Percentiles rank a stretch among this genome's conserved stretches.
Evolutionary conservation across 352 stramenopile species (phyloP).

Genomic region (Phytophthora kernoviae): DNA sequence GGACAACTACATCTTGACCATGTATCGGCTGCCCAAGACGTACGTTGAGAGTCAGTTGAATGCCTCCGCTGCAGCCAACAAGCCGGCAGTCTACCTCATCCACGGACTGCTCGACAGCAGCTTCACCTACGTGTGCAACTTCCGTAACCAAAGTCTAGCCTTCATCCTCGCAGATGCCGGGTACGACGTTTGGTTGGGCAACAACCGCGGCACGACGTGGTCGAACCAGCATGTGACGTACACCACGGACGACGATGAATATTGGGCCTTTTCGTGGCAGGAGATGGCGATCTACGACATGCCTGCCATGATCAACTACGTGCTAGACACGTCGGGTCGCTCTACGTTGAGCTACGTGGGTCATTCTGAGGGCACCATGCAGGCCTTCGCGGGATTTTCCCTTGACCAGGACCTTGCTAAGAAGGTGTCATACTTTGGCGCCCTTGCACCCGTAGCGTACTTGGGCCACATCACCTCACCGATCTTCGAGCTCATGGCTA

Average conservation of each 20-base stretch:
- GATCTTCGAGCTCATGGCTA: conserved; percentile 46
- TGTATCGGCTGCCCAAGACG: conserved; percentile 66
- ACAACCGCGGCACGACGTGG: conserved; percentile 74
- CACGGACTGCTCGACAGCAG: conserved; percentile 67
- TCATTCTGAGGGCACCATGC: conserved; percentile 68
- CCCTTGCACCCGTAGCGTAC: conserved; percentile 56
- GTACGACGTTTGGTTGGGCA: conserved; percentile 75
- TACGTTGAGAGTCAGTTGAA: conserved; percentile 52
- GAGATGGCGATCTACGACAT: conserved; percentile 70
- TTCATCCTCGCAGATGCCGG: conserved; percentile 62
- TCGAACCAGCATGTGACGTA: conserved; percentile 60
- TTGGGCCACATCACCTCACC: conserved; percentile 46
- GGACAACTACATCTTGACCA: conserved; percentile 67
- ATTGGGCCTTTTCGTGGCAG: conserved; percentile 69
- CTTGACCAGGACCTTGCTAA: conserved; percentile 61
- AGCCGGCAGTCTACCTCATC: conserved; percentile 64
- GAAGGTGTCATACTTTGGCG: conserved; percentile 66
- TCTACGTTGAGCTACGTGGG: conserved; percentile 62
- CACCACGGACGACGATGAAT: conserved; percentile 43
- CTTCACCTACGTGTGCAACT: conserved; percentile 70
- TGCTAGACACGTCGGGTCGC: conserved; percentile 37
- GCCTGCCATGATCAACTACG: conserved; percentile 70
- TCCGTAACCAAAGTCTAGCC: conserved; percentile 59
- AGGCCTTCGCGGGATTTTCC: conserved; percentile 65
- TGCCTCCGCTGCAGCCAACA: conserved; percentile 31